Base-by-base conservation (phyloP, 768 basidiomycete genomes). In the Glaciozyma martinii region DNA sequence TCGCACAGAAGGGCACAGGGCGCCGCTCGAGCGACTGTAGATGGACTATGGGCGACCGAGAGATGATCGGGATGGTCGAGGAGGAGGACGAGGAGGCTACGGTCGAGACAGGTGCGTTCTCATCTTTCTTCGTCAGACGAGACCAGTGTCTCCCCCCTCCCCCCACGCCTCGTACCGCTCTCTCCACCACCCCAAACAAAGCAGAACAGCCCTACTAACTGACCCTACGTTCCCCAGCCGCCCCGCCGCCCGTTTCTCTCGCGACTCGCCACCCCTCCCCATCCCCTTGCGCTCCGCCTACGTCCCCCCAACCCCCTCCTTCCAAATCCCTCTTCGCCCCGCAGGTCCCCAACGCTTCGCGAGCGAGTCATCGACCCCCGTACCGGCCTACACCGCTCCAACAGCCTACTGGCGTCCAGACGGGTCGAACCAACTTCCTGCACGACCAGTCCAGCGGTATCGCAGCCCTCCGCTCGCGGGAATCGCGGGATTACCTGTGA, bases 401-500 rank as follows among this genome's bases (percentile, higher is more conserved):
- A 19, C 46, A 47, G 46, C 53, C 19, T 54, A 54, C 53, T 54
- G 53, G 53, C 53, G 53, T 32, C 53, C 53, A 27, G 29, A 40
- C 56, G 37, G 37, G 8, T 29, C 56, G 23, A 9, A 33, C 33
- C 53, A 54, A 30, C 56, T 56, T n/a, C 56, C 56, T 7, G 18
- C 56, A 16, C 33, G 56, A 23, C 56, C 56, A 16, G 33, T 42
- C 0, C 33, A 56, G 37, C 56, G 56, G n/a, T 56, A 56, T 37
- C 33, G 56, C 12, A 25, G n/a, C 33, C 56, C 56, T 21, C 56
- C 56, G 1, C 56, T 37, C 4, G 21, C 56, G 19, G 46, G 46
- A 13, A 56, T n/a, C 56, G 25, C 37, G 54, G 29, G 32, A 55
- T 37, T 32, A 5, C 56, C 40, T 33, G 30, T 21, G 56, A 56